Conservation (phyloP, 192 early-diverging fungal genomes). For the Physocladia obscura region DNA sequence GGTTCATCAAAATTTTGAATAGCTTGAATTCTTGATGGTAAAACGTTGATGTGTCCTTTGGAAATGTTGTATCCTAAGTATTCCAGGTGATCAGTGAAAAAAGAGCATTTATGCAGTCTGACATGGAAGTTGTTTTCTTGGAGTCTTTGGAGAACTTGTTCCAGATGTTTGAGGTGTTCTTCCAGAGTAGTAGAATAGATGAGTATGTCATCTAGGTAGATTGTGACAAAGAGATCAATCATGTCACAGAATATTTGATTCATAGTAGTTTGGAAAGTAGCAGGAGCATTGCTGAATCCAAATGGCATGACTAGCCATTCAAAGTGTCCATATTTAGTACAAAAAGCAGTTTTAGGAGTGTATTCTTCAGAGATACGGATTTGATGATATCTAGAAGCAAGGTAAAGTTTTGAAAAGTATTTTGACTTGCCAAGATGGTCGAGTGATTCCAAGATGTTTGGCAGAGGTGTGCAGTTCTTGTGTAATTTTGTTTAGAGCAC, state of each 20-base stretch:
- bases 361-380: neutral
- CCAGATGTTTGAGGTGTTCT: conserved; percentile 8
- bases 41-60: neutral
- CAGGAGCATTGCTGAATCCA: conserved; percentile 37
- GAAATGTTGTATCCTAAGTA: conserved; percentile 22
- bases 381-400: conserved; percentile 16
- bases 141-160: conserved; percentile 7
- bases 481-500: conserved; percentile 41
- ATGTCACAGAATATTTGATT: conserved; percentile 45
- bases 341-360: conserved; percentile 5
- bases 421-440: conserved; percentile 12
- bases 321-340: conserved; percentile 19
- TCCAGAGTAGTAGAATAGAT: conserved; percentile 32
- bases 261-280: conserved; percentile 55
- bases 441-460: conserved; percentile 37
- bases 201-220: conserved; percentile 49
- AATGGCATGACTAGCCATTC: conserved; percentile 14
- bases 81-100: neutral
- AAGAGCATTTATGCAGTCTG: conserved; percentile 8
- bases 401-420: conserved; percentile 30
- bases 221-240: conserved; percentile 10
- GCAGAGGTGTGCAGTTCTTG: conserved; percentile 42
- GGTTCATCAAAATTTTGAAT: conserved; percentile 10
- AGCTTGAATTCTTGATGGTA: neutral
- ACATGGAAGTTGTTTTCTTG: conserved; percentile 18